Percentiles rank a stretch among this genome's conserved stretches.
phyloP scores from a whole-genome alignment of 352 stramenopile species.

The Hyaloperonospora brassicae region DNA sequence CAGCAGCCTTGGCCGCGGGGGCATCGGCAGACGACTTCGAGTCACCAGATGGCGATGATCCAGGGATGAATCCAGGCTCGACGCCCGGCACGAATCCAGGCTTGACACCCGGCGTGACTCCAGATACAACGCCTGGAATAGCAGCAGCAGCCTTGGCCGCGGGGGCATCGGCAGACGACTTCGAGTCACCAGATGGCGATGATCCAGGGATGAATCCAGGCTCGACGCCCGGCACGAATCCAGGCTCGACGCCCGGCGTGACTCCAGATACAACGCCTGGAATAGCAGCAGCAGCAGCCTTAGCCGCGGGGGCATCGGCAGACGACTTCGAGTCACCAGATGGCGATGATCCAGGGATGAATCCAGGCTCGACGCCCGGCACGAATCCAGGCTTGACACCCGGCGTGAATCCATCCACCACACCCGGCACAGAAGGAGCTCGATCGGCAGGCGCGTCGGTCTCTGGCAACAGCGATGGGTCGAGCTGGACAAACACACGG shows the following conservation, averaged over 20 bases:
- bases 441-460: constrained; percentile 3
- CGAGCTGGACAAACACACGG: constrained; percentile 48
- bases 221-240: constrained; percentile 13
- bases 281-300: background rate
- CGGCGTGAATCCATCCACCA: constrained; percentile 11
- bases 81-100: constrained; percentile 12
- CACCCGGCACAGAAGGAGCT: constrained; percentile 6
- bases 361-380: constrained; percentile 9
- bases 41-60: constrained; percentile 1
- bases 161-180: constrained; percentile 1
- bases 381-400: constrained; percentile 13
- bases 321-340: constrained; percentile 5
- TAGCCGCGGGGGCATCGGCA: too few relatives aligned
- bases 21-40: background rate
- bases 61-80: constrained; percentile 14
- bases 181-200: background rate
- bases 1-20: too few relatives aligned
- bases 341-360: background rate
- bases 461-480: constrained; percentile 27
- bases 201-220: constrained; percentile 16
- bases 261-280: constrained; percentile 9
- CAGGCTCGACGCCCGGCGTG: constrained; percentile 5
- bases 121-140: constrained; percentile 8
- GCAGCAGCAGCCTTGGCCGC: background rate
- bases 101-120: constrained; percentile 6